Conservation (phyloP, 2,329 filamentous ascomycete genomes). For the Fusarium algeriense region DNA sequence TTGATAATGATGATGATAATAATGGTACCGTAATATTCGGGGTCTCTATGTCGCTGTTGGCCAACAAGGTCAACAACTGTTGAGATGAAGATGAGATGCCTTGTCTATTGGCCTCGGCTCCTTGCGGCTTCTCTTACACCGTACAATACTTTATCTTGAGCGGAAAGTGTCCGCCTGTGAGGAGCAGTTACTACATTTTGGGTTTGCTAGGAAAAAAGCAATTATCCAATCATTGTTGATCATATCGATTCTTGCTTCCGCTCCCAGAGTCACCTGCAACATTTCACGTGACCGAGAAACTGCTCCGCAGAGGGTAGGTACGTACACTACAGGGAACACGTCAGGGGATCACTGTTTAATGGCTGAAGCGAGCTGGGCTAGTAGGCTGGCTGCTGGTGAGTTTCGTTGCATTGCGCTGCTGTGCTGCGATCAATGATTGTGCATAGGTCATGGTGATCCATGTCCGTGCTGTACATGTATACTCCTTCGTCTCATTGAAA, state of each 20-base stretch:
- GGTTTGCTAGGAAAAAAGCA: slow-evolving; percentile 5
- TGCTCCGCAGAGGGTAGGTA: slow-evolving; percentile 2
- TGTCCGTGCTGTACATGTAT: slow-evolving; percentile 27
- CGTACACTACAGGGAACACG: not conserved
- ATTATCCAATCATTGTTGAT: not conserved
- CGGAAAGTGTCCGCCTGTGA: slow-evolving; percentile 7
- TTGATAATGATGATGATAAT: not conserved
- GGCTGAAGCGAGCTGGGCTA: not conserved
- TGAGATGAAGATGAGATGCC: not conserved
- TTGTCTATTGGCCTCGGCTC: not conserved
- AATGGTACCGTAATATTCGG: not conserved
- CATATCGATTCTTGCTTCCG: slow-evolving; percentile 11
- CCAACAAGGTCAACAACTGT: not conserved
- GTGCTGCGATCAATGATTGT: slow-evolving; percentile 23
- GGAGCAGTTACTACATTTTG: not conserved
- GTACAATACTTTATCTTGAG: not conserved
- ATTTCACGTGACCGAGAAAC: slow-evolving; percentile 34
- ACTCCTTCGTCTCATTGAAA: slow-evolving; percentile 11
- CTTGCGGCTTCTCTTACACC: not conserved
- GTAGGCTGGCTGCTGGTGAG: not conserved
- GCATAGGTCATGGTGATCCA: slow-evolving; percentile 32
- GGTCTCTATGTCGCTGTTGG: not conserved
- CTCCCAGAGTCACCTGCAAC: slow-evolving; percentile 31
- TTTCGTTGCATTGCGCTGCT: not conserved
- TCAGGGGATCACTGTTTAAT: slow-evolving; percentile 6